Base-by-base conservation (phyloP, 2,329 filamentous ascomycete genomes). In the Colletotrichum sp. region DNA sequence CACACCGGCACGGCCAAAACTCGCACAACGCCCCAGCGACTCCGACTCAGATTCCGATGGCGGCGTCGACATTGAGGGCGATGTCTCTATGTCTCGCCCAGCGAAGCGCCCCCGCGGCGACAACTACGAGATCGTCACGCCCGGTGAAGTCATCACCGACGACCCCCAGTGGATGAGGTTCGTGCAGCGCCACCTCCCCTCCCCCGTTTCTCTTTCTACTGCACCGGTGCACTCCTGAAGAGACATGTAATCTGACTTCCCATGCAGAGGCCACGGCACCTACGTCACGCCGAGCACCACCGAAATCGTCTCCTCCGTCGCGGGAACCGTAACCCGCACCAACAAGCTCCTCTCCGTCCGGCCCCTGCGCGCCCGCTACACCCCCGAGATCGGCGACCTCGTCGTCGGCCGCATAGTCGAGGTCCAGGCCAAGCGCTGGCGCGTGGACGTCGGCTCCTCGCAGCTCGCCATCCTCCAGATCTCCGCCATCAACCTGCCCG, bases 141-240 rank as follows among this genome's bases (percentile, higher is more conserved):
- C 96, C 1, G 97, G 96, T 81, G 95, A 98, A 83, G 87, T 94
- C 76, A 95, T 99, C 80, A 98, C 96, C 13, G 91, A 93, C 78
- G 96, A 98, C 85, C 91, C 95, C n/a, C 96, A 98, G 88, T 99
- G 95, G 95, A 99, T 99, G 96, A 92, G 92, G 91, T 92, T 85
- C 68, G 87, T 78, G 61, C 61, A 4, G n/a, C 34, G 34, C 10
- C 34, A 3, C 13, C 52, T 13, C 64, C 43, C 55, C 43, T 7
- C 21, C 32, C 28, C 10, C 21, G 6, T 14, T 13, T 21, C 12
- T 18, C 43, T 55, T 43, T 34, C 24, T 26, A 18, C 30, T 36
- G 8, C 3, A 55, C 71, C 43, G n/a, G 6, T 52, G 43, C n/a
- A 21, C 39, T 43, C 5, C 13, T n/a, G 43, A 28, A 9, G 30